Conservation (phyloP, 768 basidiomycete species). For the Hericium alpestre region DNA sequence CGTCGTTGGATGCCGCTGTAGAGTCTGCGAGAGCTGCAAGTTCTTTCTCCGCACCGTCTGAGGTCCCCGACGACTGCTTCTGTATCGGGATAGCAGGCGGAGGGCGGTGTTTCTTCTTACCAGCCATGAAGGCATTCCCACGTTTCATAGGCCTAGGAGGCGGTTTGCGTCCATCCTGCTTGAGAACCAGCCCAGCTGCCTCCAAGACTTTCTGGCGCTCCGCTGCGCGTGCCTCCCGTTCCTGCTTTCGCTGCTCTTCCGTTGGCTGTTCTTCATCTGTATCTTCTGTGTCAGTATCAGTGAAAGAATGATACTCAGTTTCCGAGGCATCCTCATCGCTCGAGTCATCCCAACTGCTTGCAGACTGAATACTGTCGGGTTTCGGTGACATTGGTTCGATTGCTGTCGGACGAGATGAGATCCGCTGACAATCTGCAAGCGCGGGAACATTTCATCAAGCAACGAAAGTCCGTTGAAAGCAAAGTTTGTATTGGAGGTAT, state of each 20-base stretch:
- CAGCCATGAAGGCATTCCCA: slow-evolving; percentile 15
- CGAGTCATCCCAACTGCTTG: slow-evolving; percentile 15
- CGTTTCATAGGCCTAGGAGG: slow-evolving; percentile 16
- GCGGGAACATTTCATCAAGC: not conserved
- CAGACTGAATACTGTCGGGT: not conserved
- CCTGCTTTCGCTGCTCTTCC: slow-evolving; percentile 38
- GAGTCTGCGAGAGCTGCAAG: slow-evolving; percentile 29
- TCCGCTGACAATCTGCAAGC: not conserved
- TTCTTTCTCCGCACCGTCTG: slow-evolving; percentile 30
- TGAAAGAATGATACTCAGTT: slow-evolving; percentile 35
- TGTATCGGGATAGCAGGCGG: slow-evolving; percentile 40
- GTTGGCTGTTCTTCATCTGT: slow-evolving; percentile 22
- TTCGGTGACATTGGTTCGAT: not conserved
- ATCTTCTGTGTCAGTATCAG: slow-evolving; percentile 30
- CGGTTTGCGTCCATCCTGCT: slow-evolving; percentile 44
- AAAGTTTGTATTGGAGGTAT: slow-evolving; percentile 15
- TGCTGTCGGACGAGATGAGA: not conserved
- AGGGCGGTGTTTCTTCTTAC: slow-evolving; percentile 31
- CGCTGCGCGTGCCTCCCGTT: slow-evolving; percentile 50
- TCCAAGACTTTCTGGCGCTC: slow-evolving; percentile 80
- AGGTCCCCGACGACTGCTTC: slow-evolving; percentile 14
- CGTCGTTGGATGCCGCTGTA: slow-evolving; percentile 13
- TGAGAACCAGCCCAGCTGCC: slow-evolving; percentile 78
- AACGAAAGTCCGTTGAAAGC: not conserved
- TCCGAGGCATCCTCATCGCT: slow-evolving; percentile 21